A percentile compares a stretch with the other conserved stretches of the same genome.
Conservation (phyloP, 345 rosid species). For the Salix brachista region DNA sequence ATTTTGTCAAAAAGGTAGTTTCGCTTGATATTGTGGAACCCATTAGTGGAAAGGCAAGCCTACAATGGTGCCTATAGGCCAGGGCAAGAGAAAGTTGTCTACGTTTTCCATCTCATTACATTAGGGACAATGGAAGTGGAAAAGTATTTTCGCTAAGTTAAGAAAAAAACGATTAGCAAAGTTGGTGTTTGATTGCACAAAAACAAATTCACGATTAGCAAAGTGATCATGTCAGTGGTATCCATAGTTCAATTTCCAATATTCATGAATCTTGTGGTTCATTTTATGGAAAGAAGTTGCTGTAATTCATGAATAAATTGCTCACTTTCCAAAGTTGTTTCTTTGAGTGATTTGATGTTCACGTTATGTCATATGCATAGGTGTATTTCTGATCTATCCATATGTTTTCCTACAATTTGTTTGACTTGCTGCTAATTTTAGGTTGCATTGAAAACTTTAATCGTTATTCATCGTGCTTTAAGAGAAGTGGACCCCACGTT, state of each 20-base stretch:
- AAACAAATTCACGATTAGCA: constrained; percentile 20
- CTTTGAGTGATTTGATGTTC: constrained; percentile 3
- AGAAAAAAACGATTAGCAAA: constrained; percentile 50
- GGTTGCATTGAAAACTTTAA: constrained; percentile 94
- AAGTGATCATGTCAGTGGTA: constrained; percentile 16
- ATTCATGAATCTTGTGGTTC: background rate
- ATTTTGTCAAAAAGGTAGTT: constrained; percentile 74
- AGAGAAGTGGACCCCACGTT: constrained; percentile 98
- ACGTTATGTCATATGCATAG: background rate
- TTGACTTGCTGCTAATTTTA: constrained; percentile 25
- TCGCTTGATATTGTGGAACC: constrained; percentile 88
- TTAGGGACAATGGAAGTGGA: constrained; percentile 39
- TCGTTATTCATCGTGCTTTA: constrained; percentile 90
- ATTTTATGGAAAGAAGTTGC: background rate
- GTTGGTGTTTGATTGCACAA: constrained; percentile 39
- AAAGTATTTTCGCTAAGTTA: constrained; percentile 45
- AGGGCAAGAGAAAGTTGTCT: constrained; percentile 63
- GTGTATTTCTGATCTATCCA: background rate
- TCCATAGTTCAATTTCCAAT: background rate
- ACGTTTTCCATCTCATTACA: constrained; percentile 59
- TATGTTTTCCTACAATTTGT: background rate
- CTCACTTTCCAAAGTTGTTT: background rate
- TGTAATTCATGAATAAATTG: background rate
- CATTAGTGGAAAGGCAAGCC: constrained; percentile 82
- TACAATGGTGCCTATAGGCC: constrained; percentile 68